phyloP scores from a whole-genome alignment of 2,329 filamentous ascomycete species.

The Aschersonia sp. region DNA sequence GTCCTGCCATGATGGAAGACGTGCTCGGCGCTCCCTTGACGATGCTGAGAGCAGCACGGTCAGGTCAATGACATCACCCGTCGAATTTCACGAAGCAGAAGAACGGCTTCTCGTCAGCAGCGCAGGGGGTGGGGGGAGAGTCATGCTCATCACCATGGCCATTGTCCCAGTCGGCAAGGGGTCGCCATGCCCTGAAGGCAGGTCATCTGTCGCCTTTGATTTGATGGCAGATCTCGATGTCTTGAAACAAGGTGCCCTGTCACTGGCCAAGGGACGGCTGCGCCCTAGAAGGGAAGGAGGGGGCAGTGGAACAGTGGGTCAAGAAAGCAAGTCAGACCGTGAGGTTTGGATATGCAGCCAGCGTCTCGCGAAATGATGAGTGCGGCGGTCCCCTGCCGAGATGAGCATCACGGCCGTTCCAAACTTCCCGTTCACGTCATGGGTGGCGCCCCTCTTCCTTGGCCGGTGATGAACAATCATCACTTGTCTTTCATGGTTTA shows the following conservation, averaged over 20 bases:
- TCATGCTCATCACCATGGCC: not conserved
- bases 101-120: too few relatives aligned
- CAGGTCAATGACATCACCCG: too few relatives aligned
- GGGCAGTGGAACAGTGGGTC: not conserved
- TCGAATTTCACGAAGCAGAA: too few relatives aligned
- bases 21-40: too few relatives aligned
- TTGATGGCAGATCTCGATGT: not conserved
- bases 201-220: not conserved
- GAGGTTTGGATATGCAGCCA: not conserved
- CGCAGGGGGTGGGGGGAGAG: not conserved
- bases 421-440: too few relatives aligned
- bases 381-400: not conserved
- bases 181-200: not conserved
- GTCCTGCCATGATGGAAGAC: too few relatives aligned
- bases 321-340: not conserved
- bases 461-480: too few relatives aligned
- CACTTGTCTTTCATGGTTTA: too few relatives aligned
- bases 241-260: not conserved
- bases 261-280: not conserved
- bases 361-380: not conserved
- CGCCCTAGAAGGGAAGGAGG: not conserved
- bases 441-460: too few relatives aligned
- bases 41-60: too few relatives aligned
- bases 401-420: too few relatives aligned
- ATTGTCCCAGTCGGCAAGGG: too few relatives aligned